A percentile compares a stretch with the other conserved stretches of the same genome.
These are phyloP conservation scores for Ganoderma multipileum DNA, from an alignment of 1,284 basidiomycete species.

Conservation along the genomic window DNA sequence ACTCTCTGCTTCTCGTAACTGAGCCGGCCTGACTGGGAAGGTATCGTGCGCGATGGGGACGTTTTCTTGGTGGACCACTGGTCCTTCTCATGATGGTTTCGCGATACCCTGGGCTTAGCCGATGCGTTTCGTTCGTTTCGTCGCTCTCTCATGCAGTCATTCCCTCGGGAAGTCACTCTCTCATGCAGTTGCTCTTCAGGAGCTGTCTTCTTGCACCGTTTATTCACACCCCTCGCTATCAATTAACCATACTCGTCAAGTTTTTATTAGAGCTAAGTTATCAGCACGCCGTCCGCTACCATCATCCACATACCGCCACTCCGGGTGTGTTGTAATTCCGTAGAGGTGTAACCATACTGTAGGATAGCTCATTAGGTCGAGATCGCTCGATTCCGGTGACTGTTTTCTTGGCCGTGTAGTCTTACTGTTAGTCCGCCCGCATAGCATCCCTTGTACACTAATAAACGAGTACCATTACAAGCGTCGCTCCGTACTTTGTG, in stretches of 20 bases:
- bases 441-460: not conserved
- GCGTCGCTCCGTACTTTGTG: not conserved
- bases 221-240: not conserved
- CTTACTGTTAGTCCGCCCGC: not conserved
- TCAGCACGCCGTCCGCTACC: not conserved
- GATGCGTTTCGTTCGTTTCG: not conserved
- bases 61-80: not conserved
- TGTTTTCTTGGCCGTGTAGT: slow-evolving; percentile 5
- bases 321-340: not conserved
- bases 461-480: not conserved
- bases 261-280: slow-evolving; percentile 1
- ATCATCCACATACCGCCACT: not conserved
- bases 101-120: not conserved
- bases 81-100: not conserved
- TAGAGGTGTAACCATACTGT: slow-evolving; percentile 5
- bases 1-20: not conserved
- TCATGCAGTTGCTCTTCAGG: not conserved
- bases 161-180: not conserved
- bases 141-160: not conserved
- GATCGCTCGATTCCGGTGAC: not conserved
- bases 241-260: not conserved
- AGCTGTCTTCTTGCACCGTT: not conserved
- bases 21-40: not conserved
- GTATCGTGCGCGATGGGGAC: slow-evolving; percentile 1
- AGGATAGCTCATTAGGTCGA: not conserved